Percentiles rank a stretch among this genome's conserved stretches.
These are phyloP conservation scores for Solanum etuberosum DNA, from an alignment of 257 asterid species.

Conservation along the genomic window DNA sequence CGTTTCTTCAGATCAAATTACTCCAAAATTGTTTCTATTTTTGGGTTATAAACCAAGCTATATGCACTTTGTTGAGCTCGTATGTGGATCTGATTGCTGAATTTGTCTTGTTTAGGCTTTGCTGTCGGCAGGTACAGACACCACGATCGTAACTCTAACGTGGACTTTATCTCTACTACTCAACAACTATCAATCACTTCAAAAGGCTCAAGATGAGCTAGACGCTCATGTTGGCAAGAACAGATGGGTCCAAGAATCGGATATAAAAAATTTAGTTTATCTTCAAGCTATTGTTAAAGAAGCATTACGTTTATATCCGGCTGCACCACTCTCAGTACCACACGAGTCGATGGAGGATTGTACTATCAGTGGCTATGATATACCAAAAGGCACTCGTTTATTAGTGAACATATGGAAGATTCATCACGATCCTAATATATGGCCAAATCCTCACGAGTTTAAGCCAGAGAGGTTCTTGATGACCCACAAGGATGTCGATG, in stretches of 20 bases:
- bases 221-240: conserved; percentile 28
- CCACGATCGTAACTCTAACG: conserved; percentile 16
- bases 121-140: conserved; percentile 26
- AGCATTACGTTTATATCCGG: conserved; percentile 31
- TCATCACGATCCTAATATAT: conserved; percentile 33
- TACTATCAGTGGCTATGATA: conserved; percentile 22
- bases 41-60: too few relatives aligned
- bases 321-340: conserved; percentile 10
- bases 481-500: conserved; percentile 19
- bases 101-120: not conserved
- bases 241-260: conserved; percentile 26
- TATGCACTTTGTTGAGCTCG: too few relatives aligned
- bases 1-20: not conserved
- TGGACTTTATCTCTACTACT: conserved; percentile 33
- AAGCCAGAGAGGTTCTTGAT: conserved; percentile 40
- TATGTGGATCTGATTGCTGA: not conserved
- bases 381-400: conserved; percentile 32
- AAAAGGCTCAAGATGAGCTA: conserved; percentile 30
- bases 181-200: conserved; percentile 18
- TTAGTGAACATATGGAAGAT: conserved; percentile 33
- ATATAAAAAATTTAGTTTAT: conserved; percentile 24
- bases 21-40: not conserved
- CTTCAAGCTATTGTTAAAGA: conserved; percentile 47
- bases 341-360: conserved; percentile 26
- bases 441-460: conserved; percentile 39